Conservation (phyloP, 2,329 filamentous ascomycete species). For the Calonectria ilicicola region DNA sequence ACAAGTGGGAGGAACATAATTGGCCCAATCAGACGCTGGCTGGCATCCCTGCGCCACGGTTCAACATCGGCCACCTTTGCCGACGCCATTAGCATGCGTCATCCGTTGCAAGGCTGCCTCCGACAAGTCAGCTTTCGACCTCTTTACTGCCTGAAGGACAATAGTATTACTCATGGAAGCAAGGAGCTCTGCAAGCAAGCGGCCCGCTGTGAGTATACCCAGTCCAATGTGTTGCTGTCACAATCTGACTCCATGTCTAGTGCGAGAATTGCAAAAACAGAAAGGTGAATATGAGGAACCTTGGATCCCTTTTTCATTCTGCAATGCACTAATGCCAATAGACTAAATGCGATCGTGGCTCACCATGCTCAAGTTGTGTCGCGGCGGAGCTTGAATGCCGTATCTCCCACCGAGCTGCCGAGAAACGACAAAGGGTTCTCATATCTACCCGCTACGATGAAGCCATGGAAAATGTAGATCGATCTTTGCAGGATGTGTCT, state of each 20-base stretch:
- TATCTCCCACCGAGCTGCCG: neutral
- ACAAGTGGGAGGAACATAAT: no score
- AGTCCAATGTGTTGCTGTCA: neutral
- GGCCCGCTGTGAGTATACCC: neutral
- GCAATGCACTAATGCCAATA: neutral
- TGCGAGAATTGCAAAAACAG: slow-evolving; percentile 7
- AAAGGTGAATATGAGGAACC: neutral
- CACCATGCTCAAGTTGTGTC: slow-evolving; percentile 3
- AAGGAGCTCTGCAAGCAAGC: neutral
- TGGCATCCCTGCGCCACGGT: neutral
- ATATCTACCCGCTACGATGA: slow-evolving; percentile 5
- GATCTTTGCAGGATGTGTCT: neutral
- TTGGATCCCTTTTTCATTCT: no score
- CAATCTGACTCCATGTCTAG: neutral
- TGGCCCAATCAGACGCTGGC: no score
- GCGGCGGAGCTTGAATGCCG: neutral
- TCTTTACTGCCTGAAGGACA: neutral
- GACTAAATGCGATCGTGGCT: slow-evolving; percentile 1
- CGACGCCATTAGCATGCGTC: neutral
- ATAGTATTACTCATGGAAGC: neutral
- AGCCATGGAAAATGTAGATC: neutral
- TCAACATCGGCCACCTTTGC: neutral
- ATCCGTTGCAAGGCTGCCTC: neutral
- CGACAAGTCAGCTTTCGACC: neutral
- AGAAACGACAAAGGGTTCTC: neutral